Evolutionary conservation across 2,329 filamentous ascomycete species (phyloP).

Genomic region (Pezicula rhizophila): DNA sequence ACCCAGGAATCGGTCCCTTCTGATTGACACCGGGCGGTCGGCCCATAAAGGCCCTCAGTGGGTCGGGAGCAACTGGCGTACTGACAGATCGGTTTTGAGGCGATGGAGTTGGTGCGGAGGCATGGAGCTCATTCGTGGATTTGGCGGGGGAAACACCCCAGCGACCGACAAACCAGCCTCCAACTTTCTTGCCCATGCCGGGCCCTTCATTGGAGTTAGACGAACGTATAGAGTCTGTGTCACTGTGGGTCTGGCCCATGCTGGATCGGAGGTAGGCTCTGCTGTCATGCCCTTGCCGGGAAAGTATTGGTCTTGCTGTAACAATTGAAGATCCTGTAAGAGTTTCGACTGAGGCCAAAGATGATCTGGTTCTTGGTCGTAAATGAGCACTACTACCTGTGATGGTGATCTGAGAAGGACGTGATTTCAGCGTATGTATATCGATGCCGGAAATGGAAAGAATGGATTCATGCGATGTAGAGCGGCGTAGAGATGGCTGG

Average conservation of each 20-base stretch:
- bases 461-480: constrained; percentile 79
- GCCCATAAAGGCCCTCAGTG: constrained; percentile 30
- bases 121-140: constrained; percentile 16
- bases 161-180: constrained; percentile 58
- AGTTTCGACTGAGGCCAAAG: constrained; percentile 43
- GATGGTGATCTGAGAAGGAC: constrained; percentile 67
- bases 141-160: constrained; percentile 51
- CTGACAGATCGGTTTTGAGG: constrained; percentile 20
- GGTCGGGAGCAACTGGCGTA: constrained; percentile 28
- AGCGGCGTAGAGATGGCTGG: constrained; percentile 51
- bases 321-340: constrained; percentile 47
- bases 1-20: constrained; percentile 66
- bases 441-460: constrained; percentile 84
- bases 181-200: constrained; percentile 47
- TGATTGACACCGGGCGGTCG: constrained; percentile 74
- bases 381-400: constrained; percentile 41
- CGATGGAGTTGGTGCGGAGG: constrained; percentile 1
- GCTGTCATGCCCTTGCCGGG: constrained; percentile 42
- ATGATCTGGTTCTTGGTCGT: constrained; percentile 37
- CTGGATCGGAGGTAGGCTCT: constrained; percentile 51
- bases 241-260: constrained; percentile 30
- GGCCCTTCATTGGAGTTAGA: constrained; percentile 15
- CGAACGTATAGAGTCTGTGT: constrained; percentile 26
- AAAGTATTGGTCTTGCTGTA: constrained; percentile 51
- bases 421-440: constrained; percentile 73